Evolutionary conservation across 345 rosid species (phyloP).

Genomic region (Brassica carinata): DNA sequence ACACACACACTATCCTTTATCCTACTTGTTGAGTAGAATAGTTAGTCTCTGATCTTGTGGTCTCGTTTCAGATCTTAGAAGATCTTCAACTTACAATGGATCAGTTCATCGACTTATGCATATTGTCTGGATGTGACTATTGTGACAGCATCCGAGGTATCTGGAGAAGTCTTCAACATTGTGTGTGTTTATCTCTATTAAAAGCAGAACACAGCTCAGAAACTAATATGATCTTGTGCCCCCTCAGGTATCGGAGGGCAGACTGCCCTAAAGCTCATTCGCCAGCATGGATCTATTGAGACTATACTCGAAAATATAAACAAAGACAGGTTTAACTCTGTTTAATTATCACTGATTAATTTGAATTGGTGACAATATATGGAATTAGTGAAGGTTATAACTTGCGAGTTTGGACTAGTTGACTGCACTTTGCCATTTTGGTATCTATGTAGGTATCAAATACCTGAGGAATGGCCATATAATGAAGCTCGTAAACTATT

Average conservation of each 20-base stretch:
- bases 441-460: conserved; percentile 57
- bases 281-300: conserved; percentile 91
- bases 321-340: conserved; percentile 67
- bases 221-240: conserved; percentile 26
- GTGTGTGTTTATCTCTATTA: neutral
- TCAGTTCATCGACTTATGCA: conserved; percentile 92
- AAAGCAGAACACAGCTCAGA: neutral
- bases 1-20: neutral
- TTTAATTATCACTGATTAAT: neutral
- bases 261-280: conserved; percentile 92
- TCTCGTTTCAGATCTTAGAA: conserved; percentile 67
- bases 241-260: conserved; percentile 81
- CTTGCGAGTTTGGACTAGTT: neutral
- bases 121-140: conserved; percentile 97
- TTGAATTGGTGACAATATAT: neutral
- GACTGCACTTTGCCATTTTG: neutral
- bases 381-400: neutral
- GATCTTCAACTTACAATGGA: conserved; percentile 89
- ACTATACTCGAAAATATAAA: conserved; percentile 76
- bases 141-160: conserved; percentile 94
- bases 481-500: conserved; percentile 76
- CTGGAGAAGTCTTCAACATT: neutral
- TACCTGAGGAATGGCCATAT: conserved; percentile 89
- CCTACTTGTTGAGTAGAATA: neutral
- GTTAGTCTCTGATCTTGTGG: conserved; percentile 19